These are phyloP conservation scores for Saccharomyces hybrid DNA, from an alignment of 1,139 yeast species.

Conservation along the genomic window DNA sequence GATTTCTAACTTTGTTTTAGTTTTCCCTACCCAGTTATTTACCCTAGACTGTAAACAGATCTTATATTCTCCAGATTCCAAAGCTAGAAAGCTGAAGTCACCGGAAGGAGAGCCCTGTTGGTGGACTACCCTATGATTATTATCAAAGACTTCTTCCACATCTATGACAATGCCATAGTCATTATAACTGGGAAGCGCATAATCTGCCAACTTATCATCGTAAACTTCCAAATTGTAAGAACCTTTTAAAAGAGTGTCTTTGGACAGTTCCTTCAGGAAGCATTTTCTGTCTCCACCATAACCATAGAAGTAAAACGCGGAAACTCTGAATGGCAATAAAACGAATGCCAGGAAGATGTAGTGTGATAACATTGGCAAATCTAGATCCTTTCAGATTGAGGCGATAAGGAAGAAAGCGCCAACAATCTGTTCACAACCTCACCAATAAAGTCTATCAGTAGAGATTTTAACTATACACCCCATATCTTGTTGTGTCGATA, in stretches of 20 bases:
- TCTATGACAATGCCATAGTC: constrained; percentile 44
- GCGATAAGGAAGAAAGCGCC: background rate
- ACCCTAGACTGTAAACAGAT: constrained; percentile 62
- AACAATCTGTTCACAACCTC: background rate
- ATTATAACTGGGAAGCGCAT: constrained; percentile 36
- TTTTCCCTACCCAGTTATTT: constrained; percentile 50
- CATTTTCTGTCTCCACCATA: constrained; percentile 56
- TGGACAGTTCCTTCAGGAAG: constrained; percentile 56
- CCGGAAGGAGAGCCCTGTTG: constrained; percentile 55
- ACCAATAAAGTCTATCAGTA: background rate
- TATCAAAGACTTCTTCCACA: constrained; percentile 57
- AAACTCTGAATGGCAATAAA: constrained; percentile 21
- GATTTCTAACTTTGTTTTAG: constrained; percentile 40
- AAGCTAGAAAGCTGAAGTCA: constrained; percentile 60
- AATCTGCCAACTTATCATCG: constrained; percentile 40
- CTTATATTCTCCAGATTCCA: constrained; percentile 66
- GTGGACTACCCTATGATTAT: constrained; percentile 59
- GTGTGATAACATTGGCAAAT: constrained; percentile 6
- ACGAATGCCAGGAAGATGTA: constrained; percentile 12
- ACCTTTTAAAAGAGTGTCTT: constrained; percentile 54
- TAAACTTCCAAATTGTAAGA: constrained; percentile 51
- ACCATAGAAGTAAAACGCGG: constrained; percentile 43
- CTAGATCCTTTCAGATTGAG: background rate
- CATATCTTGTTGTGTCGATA: background rate
- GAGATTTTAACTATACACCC: background rate